These are phyloP conservation scores for Ogataea zsoltii DNA, from an alignment of 805 yeast genomes.

Conservation along the genomic window DNA sequence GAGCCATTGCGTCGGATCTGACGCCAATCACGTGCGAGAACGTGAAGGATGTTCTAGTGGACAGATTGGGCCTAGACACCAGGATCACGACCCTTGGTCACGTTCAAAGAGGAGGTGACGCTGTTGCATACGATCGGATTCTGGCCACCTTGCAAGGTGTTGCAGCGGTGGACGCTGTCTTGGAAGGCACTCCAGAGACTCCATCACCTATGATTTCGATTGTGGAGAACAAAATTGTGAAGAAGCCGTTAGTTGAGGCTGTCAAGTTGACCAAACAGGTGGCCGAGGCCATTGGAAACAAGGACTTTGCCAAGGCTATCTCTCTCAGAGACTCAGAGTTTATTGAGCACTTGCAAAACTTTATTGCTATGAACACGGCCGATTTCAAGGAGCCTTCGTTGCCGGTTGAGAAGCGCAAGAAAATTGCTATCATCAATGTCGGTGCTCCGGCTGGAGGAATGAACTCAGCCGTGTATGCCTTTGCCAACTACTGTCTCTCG, in stretches of 20 bases:
- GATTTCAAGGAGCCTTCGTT: constrained; percentile 64
- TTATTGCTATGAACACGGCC: constrained; percentile 65
- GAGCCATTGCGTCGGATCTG: constrained; percentile 71
- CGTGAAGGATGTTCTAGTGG: constrained; percentile 65
- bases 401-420: constrained; percentile 53
- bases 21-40: constrained; percentile 66
- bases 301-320: constrained; percentile 72
- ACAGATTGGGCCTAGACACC: constrained; percentile 66
- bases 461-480: constrained; percentile 75
- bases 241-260: constrained; percentile 71
- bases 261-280: constrained; percentile 70
- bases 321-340: constrained; percentile 70
- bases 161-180: constrained; percentile 92
- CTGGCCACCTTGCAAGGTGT: constrained; percentile 96
- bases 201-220: constrained; percentile 86
- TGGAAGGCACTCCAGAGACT: constrained; percentile 82
- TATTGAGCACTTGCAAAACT: constrained; percentile 62
- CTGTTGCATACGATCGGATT: constrained; percentile 91
- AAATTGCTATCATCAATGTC: constrained; percentile 69
- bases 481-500: constrained; percentile 73
- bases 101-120: constrained; percentile 98
- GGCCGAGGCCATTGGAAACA: constrained; percentile 64
- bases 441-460: constrained; percentile 84
- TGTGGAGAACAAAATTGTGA: constrained; percentile 66
- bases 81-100: constrained; percentile 94